phyloP scores from a whole-genome alignment of 1,139 yeast species.

The Magnusiomyces sp. region DNA sequence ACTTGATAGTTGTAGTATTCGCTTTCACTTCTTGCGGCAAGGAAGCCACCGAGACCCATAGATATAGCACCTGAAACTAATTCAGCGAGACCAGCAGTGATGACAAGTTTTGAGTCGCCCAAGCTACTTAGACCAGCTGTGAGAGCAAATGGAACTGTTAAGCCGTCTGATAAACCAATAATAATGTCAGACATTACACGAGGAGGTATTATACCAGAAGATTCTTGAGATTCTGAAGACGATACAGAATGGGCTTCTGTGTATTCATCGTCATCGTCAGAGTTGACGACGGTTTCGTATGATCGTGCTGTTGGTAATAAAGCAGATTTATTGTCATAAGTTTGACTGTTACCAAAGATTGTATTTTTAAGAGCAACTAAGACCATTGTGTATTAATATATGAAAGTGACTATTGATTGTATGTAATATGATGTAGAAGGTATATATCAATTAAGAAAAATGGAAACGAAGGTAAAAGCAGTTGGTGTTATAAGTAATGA shows the following conservation, averaged over 20 bases:
- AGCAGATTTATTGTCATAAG: neutral
- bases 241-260: slow-evolving; percentile 9
- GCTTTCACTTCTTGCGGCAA: slow-evolving; percentile 70
- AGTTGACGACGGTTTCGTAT: slow-evolving; percentile 18
- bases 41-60: slow-evolving; percentile 78
- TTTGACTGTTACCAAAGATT: slow-evolving; percentile 20
- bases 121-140: slow-evolving; percentile 74
- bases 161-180: slow-evolving; percentile 72
- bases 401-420: too few species aligned
- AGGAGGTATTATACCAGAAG: slow-evolving; percentile 29
- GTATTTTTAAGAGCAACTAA: slow-evolving; percentile 29
- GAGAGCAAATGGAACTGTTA: slow-evolving; percentile 77
- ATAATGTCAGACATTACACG: slow-evolving; percentile 72
- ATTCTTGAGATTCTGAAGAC: slow-evolving; percentile 13
- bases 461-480: too few species aligned
- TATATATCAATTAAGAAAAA: too few species aligned
- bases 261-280: slow-evolving; percentile 7
- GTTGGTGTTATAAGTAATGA: too few species aligned
- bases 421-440: too few species aligned
- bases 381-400: slow-evolving; percentile 19
- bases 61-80: slow-evolving; percentile 77
- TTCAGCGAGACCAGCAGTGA: slow-evolving; percentile 82
- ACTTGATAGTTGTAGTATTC: slow-evolving; percentile 47
- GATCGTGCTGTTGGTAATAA: slow-evolving; percentile 22
- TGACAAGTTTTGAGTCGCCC: slow-evolving; percentile 65